Evolutionary conservation across 441 rosid species (phyloP).

Genomic region (Corymbia calophylla): DNA sequence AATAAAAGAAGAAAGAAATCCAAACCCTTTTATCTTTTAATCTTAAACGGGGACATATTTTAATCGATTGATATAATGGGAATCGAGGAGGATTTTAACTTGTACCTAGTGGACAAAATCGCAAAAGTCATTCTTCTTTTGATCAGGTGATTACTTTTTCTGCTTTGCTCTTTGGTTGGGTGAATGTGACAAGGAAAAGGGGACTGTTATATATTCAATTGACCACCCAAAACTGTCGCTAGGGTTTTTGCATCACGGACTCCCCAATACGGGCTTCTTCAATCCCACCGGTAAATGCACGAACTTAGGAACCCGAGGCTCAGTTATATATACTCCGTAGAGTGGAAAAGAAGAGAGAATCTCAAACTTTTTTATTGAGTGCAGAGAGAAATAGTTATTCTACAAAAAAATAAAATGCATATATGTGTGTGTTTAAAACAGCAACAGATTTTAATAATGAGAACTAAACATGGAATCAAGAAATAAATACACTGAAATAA

Average conservation of each 20-base stretch:
- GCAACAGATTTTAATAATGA: no score
- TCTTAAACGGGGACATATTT: background rate
- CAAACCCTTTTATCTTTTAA: background rate
- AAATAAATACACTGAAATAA: background rate
- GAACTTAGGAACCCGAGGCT: background rate
- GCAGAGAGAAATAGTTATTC: background rate
- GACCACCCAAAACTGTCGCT: background rate
- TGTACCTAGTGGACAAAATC: background rate
- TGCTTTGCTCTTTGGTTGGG: background rate
- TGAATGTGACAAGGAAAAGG: background rate
- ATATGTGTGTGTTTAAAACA: background rate
- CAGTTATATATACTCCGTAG: background rate
- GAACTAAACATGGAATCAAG: background rate
- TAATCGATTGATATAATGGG: background rate
- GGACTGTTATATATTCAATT: no score
- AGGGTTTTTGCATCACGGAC: background rate
- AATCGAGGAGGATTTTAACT: background rate
- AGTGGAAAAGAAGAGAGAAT: background rate
- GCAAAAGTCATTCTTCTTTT: background rate
- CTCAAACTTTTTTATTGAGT: background rate
- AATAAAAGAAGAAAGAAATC: background rate
- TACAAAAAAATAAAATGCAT: background rate
- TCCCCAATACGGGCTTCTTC: background rate
- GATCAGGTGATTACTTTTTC: background rate
- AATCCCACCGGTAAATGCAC: background rate